A percentile compares a stretch with the other conserved stretches of the same genome.
Evolutionary conservation across 805 yeast species (phyloP).

Genomic region (Wickerhamiella bombiphila): DNA sequence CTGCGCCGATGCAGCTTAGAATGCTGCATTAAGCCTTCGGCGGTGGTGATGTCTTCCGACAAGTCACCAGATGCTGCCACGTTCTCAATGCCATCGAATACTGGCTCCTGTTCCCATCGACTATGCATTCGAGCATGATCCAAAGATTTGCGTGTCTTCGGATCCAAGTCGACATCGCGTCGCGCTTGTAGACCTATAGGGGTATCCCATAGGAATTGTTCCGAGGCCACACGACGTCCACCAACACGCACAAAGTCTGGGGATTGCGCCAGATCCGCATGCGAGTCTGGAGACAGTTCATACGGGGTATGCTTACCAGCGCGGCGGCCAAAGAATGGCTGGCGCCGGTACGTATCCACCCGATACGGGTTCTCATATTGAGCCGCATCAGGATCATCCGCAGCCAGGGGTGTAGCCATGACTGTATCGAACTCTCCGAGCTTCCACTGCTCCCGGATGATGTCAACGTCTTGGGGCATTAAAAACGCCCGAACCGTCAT

Average conservation of each 20-base stretch:
- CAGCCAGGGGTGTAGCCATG: slow-evolving; percentile 20
- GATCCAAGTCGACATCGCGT: neutral
- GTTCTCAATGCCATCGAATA: slow-evolving; percentile 11
- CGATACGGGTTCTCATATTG: slow-evolving; percentile 19
- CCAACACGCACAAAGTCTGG: slow-evolving; percentile 18
- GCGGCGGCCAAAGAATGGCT: too few species aligned
- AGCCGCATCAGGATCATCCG: slow-evolving; percentile 21
- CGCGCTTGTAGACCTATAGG: neutral
- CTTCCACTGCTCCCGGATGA: slow-evolving; percentile 46
- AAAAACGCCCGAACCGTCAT: slow-evolving; percentile 40
- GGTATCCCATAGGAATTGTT: slow-evolving; percentile 13
- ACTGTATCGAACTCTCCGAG: slow-evolving; percentile 34
- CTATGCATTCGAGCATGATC: slow-evolving; percentile 17
- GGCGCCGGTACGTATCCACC: slow-evolving; percentile 9
- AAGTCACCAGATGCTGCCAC: slow-evolving; percentile 15
- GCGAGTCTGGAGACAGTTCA: slow-evolving; percentile 14
- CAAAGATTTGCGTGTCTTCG: slow-evolving; percentile 17
- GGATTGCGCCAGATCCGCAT: slow-evolving; percentile 13
- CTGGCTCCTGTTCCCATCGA: slow-evolving; percentile 19
- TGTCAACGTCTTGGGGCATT: slow-evolving; percentile 53
- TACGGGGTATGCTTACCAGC: slow-evolving; percentile 11
- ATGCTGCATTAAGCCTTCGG: slow-evolving; percentile 21
- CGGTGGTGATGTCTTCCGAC: slow-evolving; percentile 23
- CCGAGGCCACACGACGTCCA: slow-evolving; percentile 7
- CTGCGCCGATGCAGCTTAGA: too few species aligned